Conservation (phyloP, 1,284 basidiomycete genomes). For the Boletellus deceptivus region DNA sequence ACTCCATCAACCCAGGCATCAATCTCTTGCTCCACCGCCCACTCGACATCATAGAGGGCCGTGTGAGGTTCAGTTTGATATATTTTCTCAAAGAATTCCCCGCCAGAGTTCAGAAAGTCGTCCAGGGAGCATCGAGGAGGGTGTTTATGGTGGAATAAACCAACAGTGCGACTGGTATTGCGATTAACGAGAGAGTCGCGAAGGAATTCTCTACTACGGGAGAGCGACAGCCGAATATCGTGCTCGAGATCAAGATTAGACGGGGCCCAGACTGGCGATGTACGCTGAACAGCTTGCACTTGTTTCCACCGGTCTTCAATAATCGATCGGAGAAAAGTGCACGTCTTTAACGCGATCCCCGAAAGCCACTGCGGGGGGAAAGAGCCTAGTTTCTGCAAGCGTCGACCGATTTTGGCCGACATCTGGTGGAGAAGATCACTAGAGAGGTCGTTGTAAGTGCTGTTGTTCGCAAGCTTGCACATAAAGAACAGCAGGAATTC, state of each 20-base stretch:
- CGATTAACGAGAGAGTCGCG: slow-evolving; percentile 10
- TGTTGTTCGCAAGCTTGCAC: slow-evolving; percentile 28
- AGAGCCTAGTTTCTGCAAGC: slow-evolving; percentile 35
- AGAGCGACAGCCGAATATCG: slow-evolving; percentile 34
- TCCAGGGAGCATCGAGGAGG: slow-evolving; percentile 6
- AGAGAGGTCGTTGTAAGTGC: slow-evolving; percentile 17
- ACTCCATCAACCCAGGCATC: slow-evolving; percentile 28
- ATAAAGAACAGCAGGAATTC: slow-evolving; percentile 43
- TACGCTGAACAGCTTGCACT: slow-evolving; percentile 6
- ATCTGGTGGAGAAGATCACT: slow-evolving; percentile 32
- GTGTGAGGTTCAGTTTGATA: slow-evolving; percentile 15
- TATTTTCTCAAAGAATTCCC: slow-evolving; percentile 6
- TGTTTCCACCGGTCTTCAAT: slow-evolving; percentile 8
- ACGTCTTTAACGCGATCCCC: not conserved
- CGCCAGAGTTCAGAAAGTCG: slow-evolving; percentile 9
- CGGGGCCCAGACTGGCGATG: slow-evolving; percentile 26
- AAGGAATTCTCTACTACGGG: slow-evolving; percentile 27
- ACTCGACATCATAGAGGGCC: slow-evolving; percentile 35
- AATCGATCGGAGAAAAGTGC: slow-evolving; percentile 2
- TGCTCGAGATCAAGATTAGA: slow-evolving; percentile 20
- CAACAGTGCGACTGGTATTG: not conserved
- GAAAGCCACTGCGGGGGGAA: slow-evolving; percentile 5
- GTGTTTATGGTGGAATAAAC: slow-evolving; percentile 13
- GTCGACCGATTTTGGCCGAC: slow-evolving; percentile 32
- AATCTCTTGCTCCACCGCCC: slow-evolving; percentile 24